Conservation (phyloP, 106 monocot species). For the Dioscorea zingiberensis region DNA sequence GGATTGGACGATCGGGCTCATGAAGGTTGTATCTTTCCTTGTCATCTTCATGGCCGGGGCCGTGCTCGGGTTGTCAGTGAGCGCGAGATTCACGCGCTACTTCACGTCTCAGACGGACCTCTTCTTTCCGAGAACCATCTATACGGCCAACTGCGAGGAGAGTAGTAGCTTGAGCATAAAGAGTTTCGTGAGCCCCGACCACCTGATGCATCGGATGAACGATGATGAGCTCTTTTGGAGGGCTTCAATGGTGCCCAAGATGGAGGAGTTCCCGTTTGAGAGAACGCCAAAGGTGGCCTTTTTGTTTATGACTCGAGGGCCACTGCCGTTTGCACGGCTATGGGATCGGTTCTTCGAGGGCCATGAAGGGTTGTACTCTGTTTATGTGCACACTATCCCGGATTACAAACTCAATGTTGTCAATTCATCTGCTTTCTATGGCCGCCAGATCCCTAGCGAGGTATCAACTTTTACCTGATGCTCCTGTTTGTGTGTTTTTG, state of each 20-base stretch:
- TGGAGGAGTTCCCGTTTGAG: slow-evolving; percentile 50
- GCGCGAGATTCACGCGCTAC: slow-evolving; percentile 34
- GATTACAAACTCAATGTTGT: slow-evolving; percentile 68
- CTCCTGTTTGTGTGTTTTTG: no score
- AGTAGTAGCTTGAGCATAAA: slow-evolving; percentile 30
- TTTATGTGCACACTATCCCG: slow-evolving; percentile 71
- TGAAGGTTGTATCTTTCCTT: slow-evolving; percentile 41
- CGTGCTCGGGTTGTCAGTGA: slow-evolving; percentile 52
- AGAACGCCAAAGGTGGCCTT: slow-evolving; percentile 89
- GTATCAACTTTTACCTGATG: slow-evolving; percentile 20
- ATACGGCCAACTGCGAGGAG: slow-evolving; percentile 26
- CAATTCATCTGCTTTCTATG: slow-evolving; percentile 56
- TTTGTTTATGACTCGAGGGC: slow-evolving; percentile 76
- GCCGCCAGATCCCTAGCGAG: slow-evolving; percentile 80
- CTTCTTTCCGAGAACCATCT: slow-evolving; percentile 44
- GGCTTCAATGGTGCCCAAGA: slow-evolving; percentile 70
- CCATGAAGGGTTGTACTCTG: slow-evolving; percentile 57
- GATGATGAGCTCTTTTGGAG: slow-evolving; percentile 90
- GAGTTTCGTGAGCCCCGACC: slow-evolving; percentile 42
- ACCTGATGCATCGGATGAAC: slow-evolving; percentile 53
- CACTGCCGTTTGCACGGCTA: slow-evolving; percentile 59
- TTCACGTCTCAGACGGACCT: slow-evolving; percentile 30
- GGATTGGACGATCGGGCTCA: slow-evolving; percentile 44
- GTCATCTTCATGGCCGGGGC: slow-evolving; percentile 72
- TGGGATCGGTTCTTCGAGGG: slow-evolving; percentile 88